Conservation (phyloP, 306 rosid genomes). For the Vigna trinervia region DNA sequence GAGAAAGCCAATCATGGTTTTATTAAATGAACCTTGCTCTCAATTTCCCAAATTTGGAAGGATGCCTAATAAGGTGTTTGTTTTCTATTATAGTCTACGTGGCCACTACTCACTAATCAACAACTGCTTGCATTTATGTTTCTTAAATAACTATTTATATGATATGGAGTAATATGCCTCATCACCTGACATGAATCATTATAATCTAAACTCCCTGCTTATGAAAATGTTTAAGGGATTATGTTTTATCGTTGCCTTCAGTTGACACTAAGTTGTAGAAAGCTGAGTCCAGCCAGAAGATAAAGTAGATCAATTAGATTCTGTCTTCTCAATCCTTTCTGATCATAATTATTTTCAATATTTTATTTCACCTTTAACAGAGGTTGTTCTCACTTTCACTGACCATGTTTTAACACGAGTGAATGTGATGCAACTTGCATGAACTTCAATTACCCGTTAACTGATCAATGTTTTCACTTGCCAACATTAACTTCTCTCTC, state of each 20-base stretch:
- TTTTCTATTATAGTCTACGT: slow-evolving; percentile 36
- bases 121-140: slow-evolving; percentile 49
- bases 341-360: slow-evolving; percentile 33
- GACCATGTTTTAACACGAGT: slow-evolving; percentile 34
- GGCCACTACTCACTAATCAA: slow-evolving; percentile 53
- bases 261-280: slow-evolving; percentile 59
- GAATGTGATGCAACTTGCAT: slow-evolving; percentile 42
- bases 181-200: slow-evolving; percentile 55
- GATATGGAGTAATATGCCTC: slow-evolving; percentile 48
- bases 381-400: slow-evolving; percentile 46
- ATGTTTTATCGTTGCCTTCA: slow-evolving; percentile 57
- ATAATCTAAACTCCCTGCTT: slow-evolving; percentile 56
- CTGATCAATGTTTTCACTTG: slow-evolving; percentile 21
- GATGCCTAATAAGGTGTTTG: slow-evolving; percentile 56
- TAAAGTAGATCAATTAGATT: slow-evolving; percentile 56
- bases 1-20: slow-evolving; percentile 57
- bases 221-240: slow-evolving; percentile 63
- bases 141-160: background rate
- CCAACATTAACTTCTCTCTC: slow-evolving; percentile 24
- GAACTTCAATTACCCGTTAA: slow-evolving; percentile 34
- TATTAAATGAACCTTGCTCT: slow-evolving; percentile 48
- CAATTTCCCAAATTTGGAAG: slow-evolving; percentile 68
- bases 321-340: slow-evolving; percentile 51
- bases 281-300: slow-evolving; percentile 77
- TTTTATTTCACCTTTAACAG: slow-evolving; percentile 44